These are phyloP conservation scores for Arachis hypogaea DNA, from an alignment of 306 rosid genomes.

Conservation along the genomic window DNA sequence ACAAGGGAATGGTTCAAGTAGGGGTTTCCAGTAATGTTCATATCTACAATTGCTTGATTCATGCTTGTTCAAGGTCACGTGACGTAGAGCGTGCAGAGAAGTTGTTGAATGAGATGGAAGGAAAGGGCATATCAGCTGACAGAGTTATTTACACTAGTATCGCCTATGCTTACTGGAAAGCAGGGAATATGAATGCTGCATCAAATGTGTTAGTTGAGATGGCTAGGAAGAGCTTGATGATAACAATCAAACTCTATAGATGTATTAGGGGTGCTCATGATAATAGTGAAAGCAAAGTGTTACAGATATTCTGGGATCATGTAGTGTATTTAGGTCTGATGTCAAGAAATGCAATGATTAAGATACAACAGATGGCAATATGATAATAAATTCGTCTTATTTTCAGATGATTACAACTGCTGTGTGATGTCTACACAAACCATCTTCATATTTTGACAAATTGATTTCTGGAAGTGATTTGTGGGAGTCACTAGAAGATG, in stretches of 20 bases:
- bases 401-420: not conserved
- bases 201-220: conserved; percentile 64
- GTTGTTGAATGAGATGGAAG: conserved; percentile 58
- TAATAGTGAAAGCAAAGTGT: conserved; percentile 45
- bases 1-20: conserved; percentile 55
- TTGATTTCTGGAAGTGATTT: no score
- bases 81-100: conserved; percentile 77
- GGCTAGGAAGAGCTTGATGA: conserved; percentile 67
- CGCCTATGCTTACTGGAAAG: conserved; percentile 73
- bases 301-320: conserved; percentile 72
- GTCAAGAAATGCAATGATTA: conserved; percentile 63
- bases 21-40: conserved; percentile 72
- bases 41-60: conserved; percentile 75
- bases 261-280: conserved; percentile 54
- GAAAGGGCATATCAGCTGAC: conserved; percentile 62
- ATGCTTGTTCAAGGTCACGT: conserved; percentile 81
- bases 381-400: conserved; percentile 21
- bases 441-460: not conserved
- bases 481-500: no score
- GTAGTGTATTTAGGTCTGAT: conserved; percentile 63
- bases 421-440: conserved; percentile 6
- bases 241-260: conserved; percentile 65
- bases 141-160: conserved; percentile 70
- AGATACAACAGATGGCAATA: conserved; percentile 50
- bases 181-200: conserved; percentile 55